A percentile compares a stretch with the other conserved stretches of the same genome.
Conservation (phyloP, 2,329 filamentous ascomycete genomes). For the Neonectria punicea region DNA sequence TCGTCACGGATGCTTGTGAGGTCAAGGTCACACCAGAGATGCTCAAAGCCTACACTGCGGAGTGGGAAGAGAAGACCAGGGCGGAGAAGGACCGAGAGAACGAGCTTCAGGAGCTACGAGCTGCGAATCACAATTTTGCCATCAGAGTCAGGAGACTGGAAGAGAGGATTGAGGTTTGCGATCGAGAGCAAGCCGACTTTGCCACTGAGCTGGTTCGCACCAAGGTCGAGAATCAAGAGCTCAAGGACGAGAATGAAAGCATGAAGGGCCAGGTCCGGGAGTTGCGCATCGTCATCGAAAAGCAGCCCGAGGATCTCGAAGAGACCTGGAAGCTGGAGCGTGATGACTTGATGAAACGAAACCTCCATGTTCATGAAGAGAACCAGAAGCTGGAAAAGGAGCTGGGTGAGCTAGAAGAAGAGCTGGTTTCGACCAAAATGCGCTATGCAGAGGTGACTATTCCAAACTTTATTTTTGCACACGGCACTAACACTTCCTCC, state of each 20-base stretch:
- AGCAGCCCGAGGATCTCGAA: conserved; percentile 90
- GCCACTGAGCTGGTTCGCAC: conserved; percentile 91
- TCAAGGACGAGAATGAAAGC: conserved; percentile 90
- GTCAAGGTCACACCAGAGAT: conserved; percentile 86
- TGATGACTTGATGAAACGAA: conserved; percentile 90
- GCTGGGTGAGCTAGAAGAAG: conserved; percentile 89
- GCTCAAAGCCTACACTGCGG: conserved; percentile 80
- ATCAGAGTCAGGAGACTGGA: conserved; percentile 85
- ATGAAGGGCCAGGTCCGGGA: conserved; percentile 87
- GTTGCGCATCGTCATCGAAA: conserved; percentile 86
- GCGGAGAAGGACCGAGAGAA: conserved; percentile 82
- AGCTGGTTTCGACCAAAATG: conserved; percentile 94
- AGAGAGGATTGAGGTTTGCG: conserved; percentile 86
- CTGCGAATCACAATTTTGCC: conserved; percentile 73
- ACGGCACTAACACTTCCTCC: conserved; percentile 27
- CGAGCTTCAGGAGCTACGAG: conserved; percentile 80
- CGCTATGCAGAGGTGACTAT: conserved; percentile 87
- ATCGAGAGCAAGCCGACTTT: conserved; percentile 89
- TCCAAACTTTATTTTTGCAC: not conserved
- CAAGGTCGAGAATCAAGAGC: conserved; percentile 92
- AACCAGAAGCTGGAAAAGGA: conserved; percentile 90
- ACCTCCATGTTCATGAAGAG: conserved; percentile 92
- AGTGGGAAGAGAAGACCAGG: conserved; percentile 94
- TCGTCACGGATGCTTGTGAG: conserved; percentile 92
- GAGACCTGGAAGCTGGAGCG: conserved; percentile 83